A percentile compares a stretch with the other conserved stretches of the same genome.
phyloP scores from a whole-genome alignment of 495 filamentous ascomycete species.

The Hypoxylon trugodes region DNA sequence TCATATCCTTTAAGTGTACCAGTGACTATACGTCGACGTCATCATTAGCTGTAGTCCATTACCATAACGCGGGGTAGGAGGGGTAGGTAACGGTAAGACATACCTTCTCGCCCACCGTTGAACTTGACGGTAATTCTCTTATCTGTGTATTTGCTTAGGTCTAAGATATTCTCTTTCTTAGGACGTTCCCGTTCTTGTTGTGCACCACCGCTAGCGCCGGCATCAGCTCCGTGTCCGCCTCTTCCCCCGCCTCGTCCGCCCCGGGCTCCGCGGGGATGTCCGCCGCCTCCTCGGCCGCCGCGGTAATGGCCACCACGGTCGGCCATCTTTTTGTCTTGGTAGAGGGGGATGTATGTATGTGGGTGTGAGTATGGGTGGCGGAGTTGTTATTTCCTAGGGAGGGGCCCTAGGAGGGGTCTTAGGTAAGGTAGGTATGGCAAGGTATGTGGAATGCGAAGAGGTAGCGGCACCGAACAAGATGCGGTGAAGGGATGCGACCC shows the following conservation, averaged over 20 bases:
- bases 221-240: constrained; percentile 46
- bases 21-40: constrained; percentile 63
- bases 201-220: constrained; percentile 42
- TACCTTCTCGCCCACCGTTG: constrained; percentile 92
- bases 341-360: constrained; percentile 3
- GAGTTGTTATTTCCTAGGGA: constrained; percentile 1
- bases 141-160: constrained; percentile 94
- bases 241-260: constrained; percentile 58
- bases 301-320: constrained; percentile 65
- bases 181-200: constrained; percentile 73
- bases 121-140: constrained; percentile 95
- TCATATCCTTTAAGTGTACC: constrained; percentile 95
- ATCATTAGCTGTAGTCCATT: background rate
- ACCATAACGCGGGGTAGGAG: background rate
- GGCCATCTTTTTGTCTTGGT: constrained; percentile 70
- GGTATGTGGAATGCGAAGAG: background rate
- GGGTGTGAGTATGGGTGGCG: constrained; percentile 19
- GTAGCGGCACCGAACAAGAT: constrained; percentile 25
- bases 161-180: constrained; percentile 98
- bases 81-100: background rate
- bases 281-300: constrained; percentile 53
- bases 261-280: constrained; percentile 48
- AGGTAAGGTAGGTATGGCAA: no score
- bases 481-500: constrained; percentile 22
- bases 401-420: constrained; percentile 3